A percentile compares a stretch with the other conserved stretches of the same genome.
Evolutionary conservation across 805 yeast genomes (phyloP).

Genomic region (Wickerhamomyces strasburgensis): DNA sequence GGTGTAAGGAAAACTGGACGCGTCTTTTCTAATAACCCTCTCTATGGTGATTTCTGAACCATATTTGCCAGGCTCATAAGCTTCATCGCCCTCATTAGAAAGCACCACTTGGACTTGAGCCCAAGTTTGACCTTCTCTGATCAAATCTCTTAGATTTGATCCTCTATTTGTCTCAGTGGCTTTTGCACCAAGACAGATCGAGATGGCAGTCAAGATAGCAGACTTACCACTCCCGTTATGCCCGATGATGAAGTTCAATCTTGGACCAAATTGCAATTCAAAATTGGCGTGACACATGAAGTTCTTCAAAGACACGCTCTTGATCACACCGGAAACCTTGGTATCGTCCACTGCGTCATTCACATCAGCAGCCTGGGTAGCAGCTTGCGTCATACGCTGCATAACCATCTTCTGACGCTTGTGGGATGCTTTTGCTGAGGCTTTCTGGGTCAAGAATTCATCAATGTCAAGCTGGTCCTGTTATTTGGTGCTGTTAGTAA

Average conservation of each 20-base stretch:
- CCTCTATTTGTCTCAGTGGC: constrained; percentile 89
- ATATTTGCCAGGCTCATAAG: constrained; percentile 56
- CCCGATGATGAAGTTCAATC: constrained; percentile 83
- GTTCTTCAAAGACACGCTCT: constrained; percentile 57
- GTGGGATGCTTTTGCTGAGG: constrained; percentile 6
- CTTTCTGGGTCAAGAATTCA: constrained; percentile 17
- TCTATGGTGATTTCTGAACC: constrained; percentile 71
- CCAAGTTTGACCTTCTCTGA: constrained; percentile 69
- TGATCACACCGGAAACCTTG: constrained; percentile 57
- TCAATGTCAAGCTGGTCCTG: constrained; percentile 12
- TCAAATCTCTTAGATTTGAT: constrained; percentile 57
- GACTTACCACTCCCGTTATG: constrained; percentile 89
- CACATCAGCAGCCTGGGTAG: constrained; percentile 5
- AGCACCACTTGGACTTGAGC: constrained; percentile 64
- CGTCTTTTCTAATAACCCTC: constrained; percentile 49
- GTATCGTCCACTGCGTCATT: background rate
- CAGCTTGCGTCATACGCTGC: constrained; percentile 14
- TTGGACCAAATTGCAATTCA: constrained; percentile 68
- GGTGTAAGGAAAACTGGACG: constrained; percentile 48
- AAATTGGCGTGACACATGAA: constrained; percentile 91
- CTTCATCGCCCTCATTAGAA: constrained; percentile 60
- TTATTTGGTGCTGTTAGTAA: background rate
- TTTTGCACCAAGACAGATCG: constrained; percentile 83
- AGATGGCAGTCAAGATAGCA: constrained; percentile 81
- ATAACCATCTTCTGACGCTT: constrained; percentile 7